Conservation (phyloP, 768 basidiomycete species). For the Antrodiella citrinella region DNA sequence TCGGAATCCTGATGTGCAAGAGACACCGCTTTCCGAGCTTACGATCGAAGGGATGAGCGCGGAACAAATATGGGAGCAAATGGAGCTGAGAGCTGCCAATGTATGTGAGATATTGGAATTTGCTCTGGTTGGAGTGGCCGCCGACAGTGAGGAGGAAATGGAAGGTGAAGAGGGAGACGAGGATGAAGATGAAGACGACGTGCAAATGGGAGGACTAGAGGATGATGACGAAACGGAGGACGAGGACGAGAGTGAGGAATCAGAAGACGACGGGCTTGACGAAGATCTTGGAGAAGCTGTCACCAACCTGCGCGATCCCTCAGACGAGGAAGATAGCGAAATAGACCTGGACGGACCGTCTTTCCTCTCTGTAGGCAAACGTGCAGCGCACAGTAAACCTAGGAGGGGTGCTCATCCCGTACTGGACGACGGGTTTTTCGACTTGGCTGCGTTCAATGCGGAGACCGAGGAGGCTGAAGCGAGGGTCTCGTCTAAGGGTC, state of each 20-base stretch:
- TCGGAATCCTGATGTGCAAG: slow-evolving; percentile 29
- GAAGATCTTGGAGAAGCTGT: slow-evolving; percentile 23
- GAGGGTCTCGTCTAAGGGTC: slow-evolving; percentile 50
- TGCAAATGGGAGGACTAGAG: slow-evolving; percentile 22
- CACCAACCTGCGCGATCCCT: slow-evolving; percentile 22
- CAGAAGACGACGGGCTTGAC: slow-evolving; percentile 23
- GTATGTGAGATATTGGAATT: slow-evolving; percentile 64
- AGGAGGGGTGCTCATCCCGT: slow-evolving; percentile 29
- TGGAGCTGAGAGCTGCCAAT: slow-evolving; percentile 71
- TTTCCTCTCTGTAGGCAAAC: slow-evolving; percentile 17
- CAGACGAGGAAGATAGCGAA: slow-evolving; percentile 18
- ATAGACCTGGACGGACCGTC: slow-evolving; percentile 22
- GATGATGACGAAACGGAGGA: slow-evolving; percentile 22
- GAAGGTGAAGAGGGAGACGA: slow-evolving; percentile 9
- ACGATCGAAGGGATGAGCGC: slow-evolving; percentile 72
- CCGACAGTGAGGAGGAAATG: slow-evolving; percentile 23
- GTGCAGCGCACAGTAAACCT: slow-evolving; percentile 11
- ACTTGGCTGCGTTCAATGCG: slow-evolving; percentile 79
- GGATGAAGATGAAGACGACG: slow-evolving; percentile 25
- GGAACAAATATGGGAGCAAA: slow-evolving; percentile 90
- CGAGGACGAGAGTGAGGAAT: slow-evolving; percentile 16
- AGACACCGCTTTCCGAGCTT: slow-evolving; percentile 71
- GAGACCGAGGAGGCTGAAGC: slow-evolving; percentile 77
- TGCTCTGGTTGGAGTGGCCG: slow-evolving; percentile 37
- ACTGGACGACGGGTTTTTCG: slow-evolving; percentile 89